These are phyloP conservation scores for Debaryomycetaceae sp. DNA, from an alignment of 1,139 yeast species.

Conservation along the genomic window DNA sequence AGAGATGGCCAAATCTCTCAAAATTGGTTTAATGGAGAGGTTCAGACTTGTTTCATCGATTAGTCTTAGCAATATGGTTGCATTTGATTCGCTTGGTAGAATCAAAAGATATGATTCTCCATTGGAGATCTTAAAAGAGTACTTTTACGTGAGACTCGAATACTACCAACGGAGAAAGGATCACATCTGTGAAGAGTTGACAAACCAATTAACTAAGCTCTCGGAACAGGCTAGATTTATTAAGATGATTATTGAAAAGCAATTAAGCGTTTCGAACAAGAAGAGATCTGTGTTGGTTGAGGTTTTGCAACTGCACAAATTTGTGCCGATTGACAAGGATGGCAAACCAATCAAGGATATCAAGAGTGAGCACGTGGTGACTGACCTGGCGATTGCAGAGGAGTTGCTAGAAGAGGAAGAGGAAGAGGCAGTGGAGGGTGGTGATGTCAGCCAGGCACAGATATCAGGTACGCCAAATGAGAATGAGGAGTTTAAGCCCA, in stretches of 20 bases:
- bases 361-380: constrained; percentile 17
- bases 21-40: constrained; percentile 74
- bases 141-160: constrained; percentile 81
- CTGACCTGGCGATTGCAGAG: constrained; percentile 21
- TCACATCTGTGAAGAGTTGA: constrained; percentile 61
- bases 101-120: constrained; percentile 77
- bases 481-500: constrained; percentile 35
- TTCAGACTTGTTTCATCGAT: constrained; percentile 73
- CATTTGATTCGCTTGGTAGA: constrained; percentile 89
- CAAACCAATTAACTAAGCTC: constrained; percentile 69
- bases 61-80: constrained; percentile 85
- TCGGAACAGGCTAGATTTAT: constrained; percentile 88
- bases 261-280: constrained; percentile 68
- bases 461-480: constrained; percentile 24
- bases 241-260: constrained; percentile 78
- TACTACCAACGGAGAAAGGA: constrained; percentile 91
- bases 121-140: constrained; percentile 77
- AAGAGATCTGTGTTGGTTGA: constrained; percentile 62
- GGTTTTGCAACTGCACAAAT: constrained; percentile 58
- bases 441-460: constrained; percentile 33
- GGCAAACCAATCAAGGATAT: constrained; percentile 46
- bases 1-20: constrained; percentile 77
- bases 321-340: constrained; percentile 70
- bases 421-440: constrained; percentile 36
- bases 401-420: constrained; percentile 24